Conservation (phyloP, 1,284 basidiomycete species). For the Leccinum fallax region DNA sequence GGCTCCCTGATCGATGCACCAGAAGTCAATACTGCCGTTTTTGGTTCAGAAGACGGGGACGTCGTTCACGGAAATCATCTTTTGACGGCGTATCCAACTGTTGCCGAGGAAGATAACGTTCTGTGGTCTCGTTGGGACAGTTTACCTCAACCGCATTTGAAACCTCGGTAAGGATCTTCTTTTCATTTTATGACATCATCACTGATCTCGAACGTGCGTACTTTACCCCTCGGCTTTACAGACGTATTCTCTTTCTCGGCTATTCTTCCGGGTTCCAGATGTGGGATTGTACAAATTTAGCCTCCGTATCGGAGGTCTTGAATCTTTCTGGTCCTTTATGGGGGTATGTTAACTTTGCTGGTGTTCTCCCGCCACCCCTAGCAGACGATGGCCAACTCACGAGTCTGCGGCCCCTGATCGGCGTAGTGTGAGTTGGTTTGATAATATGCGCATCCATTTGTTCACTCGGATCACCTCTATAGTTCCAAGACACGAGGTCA, state of each 20-base stretch:
- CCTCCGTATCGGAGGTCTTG: conserved; percentile 45
- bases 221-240: conserved; percentile 21
- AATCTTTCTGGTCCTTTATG: conserved; percentile 33
- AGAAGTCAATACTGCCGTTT: conserved; percentile 14
- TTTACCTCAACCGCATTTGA: conserved; percentile 18
- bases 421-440: conserved; percentile 52
- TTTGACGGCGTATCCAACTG: conserved; percentile 30
- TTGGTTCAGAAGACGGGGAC: conserved; percentile 32
- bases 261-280: conserved; percentile 64
- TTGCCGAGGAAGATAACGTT: conserved; percentile 36
- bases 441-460: background rate
- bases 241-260: conserved; percentile 60
- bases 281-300: conserved; percentile 68
- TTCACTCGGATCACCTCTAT: conserved; percentile 12
- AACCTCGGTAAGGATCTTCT: conserved; percentile 22
- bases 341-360: conserved; percentile 46
- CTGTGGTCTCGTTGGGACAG: conserved; percentile 31
- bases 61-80: conserved; percentile 13
- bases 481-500: conserved; percentile 32
- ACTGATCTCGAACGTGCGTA: conserved; percentile 9
- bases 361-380: conserved; percentile 45
- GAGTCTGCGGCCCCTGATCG: conserved; percentile 51
- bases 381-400: conserved; percentile 33
- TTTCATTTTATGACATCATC: background rate
- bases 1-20: conserved; percentile 14